phyloP scores from a whole-genome alignment of 2,329 filamentous ascomycete genomes.

The Paraphaeosphaeria minitans region DNA sequence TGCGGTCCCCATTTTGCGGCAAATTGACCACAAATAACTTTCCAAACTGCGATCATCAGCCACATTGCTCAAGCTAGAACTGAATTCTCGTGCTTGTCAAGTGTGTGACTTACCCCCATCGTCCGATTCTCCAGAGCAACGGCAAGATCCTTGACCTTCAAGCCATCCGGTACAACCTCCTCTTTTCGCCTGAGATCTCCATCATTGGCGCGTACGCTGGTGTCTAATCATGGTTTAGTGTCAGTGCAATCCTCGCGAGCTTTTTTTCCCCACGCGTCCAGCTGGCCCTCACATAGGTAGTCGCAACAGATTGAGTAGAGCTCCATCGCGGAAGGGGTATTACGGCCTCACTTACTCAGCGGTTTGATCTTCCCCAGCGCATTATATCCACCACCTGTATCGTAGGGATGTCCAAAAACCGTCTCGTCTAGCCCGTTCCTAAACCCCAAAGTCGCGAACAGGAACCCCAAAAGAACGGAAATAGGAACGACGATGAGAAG shows the following conservation, averaged over 20 bases:
- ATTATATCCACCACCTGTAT: neutral
- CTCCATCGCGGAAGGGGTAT: neutral
- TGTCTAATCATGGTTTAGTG: neutral
- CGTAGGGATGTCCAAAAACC: neutral
- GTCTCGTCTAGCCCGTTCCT: neutral
- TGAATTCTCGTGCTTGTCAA: neutral
- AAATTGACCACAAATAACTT: constrained; percentile 59
- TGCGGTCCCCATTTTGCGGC: constrained; percentile 54
- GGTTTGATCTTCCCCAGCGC: neutral
- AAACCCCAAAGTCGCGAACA: neutral
- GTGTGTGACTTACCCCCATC: constrained; percentile 9
- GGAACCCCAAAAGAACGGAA: neutral
- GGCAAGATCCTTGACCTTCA: constrained; percentile 8
- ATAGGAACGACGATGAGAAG: neutral
- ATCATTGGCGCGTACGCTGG: neutral
- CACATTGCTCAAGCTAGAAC: neutral
- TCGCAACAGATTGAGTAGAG: neutral
- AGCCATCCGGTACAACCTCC: constrained; percentile 1
- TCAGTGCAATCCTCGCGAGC: neutral
- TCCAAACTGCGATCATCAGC: constrained; percentile 50
- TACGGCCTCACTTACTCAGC: neutral
- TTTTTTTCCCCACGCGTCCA: neutral
- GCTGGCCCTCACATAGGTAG: neutral
- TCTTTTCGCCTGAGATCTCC: neutral
- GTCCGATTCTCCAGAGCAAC: constrained; percentile 12